Base-by-base conservation (phyloP, 208 protist genomes). In the Leishmania guyanensis region DNA sequence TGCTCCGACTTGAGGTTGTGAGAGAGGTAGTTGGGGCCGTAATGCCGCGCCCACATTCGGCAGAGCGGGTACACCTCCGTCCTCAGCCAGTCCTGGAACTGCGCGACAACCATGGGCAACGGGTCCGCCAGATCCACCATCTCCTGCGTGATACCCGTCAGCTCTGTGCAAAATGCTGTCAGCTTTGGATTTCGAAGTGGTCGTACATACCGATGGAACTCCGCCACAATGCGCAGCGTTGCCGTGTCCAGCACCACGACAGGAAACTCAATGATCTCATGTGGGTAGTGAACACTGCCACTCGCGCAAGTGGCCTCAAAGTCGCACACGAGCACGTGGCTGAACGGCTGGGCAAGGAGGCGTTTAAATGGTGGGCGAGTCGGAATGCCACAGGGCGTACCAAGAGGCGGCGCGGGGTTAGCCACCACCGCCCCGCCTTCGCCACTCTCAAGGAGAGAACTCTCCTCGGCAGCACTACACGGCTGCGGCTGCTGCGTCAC, bases 181-280 rank as follows among this genome's bases (percentile, higher is more conserved):
- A 99, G 88, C 51, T 76, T 80, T 1, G 94, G 89, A 71, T 98
- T 89, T 12, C 79, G 70, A 4, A 90, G 78, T 12, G 98, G 98
- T 39, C 90, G 94, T 17, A 99, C 95, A 84, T 96, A 99, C 9
- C 87, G 79, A 86, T 98, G 96, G 65, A 98, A 98, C 86, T 97
- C 91, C 9, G 91, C 92, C 36, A 94, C 94, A 29, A 93, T 84
- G 77, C 84, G 70, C 58, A 93, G 79, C 51, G 80, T 92, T 36
- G 81, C 80, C 14, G 91, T 92, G 85, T 98, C 92, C 2, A 99
- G 48, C 54, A 97, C 88, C 4, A 99, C 94, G 3, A 98, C 94
- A 14, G 98, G 97, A 66, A 99, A 99, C 86, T 99, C 98, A 78
- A 99, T 99, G 81, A 99, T 99, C 86, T 99, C 98, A 79, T 99